A percentile compares a stretch with the other conserved stretches of the same genome.
phyloP scores from a whole-genome alignment of 495 filamentous ascomycete species.

The Xylaria telfairii region DNA sequence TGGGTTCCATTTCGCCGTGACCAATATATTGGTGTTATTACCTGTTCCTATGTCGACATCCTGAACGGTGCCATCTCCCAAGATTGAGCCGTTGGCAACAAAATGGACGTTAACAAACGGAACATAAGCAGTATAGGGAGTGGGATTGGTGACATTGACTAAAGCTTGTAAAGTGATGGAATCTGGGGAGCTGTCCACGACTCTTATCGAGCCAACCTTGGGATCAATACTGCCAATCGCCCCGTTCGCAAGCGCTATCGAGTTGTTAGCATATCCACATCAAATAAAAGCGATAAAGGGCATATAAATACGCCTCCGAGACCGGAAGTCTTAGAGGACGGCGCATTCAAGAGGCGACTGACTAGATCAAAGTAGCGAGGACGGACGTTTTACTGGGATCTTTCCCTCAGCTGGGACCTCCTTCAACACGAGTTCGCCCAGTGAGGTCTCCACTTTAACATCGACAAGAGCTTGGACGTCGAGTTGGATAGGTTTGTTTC shows the following conservation, averaged over 20 bases:
- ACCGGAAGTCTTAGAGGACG: constrained; percentile 27
- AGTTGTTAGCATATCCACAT: constrained; percentile 32
- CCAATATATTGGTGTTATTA: constrained; percentile 70
- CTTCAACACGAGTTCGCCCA: constrained; percentile 80
- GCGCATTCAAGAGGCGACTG: constrained; percentile 51
- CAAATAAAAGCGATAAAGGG: constrained; percentile 26
- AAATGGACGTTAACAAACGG: constrained; percentile 81
- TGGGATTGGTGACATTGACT: constrained; percentile 89
- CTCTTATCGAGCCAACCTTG: constrained; percentile 64
- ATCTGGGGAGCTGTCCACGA: constrained; percentile 70
- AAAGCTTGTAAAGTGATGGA: constrained; percentile 70
- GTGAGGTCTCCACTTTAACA: constrained; percentile 75
- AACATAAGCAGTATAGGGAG: constrained; percentile 77
- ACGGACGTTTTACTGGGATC: constrained; percentile 85
- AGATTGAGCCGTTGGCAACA: constrained; percentile 70
- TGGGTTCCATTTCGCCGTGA: constrained; percentile 80
- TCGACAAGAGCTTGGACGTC: constrained; percentile 82
- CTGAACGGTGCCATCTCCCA: constrained; percentile 73
- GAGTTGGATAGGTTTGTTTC: constrained; percentile 66
- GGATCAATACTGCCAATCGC: constrained; percentile 61
- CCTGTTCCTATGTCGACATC: constrained; percentile 69
- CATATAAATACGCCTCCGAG: constrained; percentile 28
- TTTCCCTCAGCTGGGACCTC: constrained; percentile 84
- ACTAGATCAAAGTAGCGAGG: constrained; percentile 51
- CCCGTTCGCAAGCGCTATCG: constrained; percentile 46